phyloP scores from a whole-genome alignment of 148 eudicot species.

The Fallopia convolvulus region DNA sequence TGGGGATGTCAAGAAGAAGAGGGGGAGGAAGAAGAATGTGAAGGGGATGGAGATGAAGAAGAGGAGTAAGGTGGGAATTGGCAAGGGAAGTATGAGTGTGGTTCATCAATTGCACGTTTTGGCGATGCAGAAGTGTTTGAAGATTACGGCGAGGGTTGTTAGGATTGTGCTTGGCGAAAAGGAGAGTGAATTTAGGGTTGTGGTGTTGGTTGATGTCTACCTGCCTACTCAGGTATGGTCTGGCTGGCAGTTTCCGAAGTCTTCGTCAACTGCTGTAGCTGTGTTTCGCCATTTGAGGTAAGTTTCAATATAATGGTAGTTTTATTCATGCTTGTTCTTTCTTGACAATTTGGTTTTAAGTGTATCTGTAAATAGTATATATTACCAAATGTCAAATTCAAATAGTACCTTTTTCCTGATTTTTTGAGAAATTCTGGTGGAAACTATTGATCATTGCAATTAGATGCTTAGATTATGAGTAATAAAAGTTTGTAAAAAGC shows the following conservation, averaged over 20 bases:
- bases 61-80: conserved; percentile 33
- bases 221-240: conserved; percentile 51
- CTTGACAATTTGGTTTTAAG: neutral
- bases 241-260: conserved; percentile 84
- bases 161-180: conserved; percentile 15
- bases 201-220: conserved; percentile 71
- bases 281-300: conserved; percentile 82
- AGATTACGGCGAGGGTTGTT: conserved; percentile 29
- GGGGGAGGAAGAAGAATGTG: conserved; percentile 16
- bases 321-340: neutral
- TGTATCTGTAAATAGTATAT: neutral
- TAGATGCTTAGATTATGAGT: neutral
- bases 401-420: neutral
- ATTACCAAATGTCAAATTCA: neutral
- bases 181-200: conserved; percentile 32
- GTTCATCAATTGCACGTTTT: conserved; percentile 50
- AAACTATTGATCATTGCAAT: neutral
- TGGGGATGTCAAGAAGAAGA: neutral
- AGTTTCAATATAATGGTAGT: neutral
- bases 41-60: conserved; percentile 26
- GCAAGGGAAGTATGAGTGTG: conserved; percentile 46
- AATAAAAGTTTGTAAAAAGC: neutral
- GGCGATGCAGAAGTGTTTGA: conserved; percentile 45
- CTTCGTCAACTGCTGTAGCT: conserved; percentile 45
- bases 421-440: neutral